Percentiles rank a stretch among this genome's conserved stretches.
Conservation (phyloP, 805 yeast genomes). For the Barnettozyma vustinii region DNA sequence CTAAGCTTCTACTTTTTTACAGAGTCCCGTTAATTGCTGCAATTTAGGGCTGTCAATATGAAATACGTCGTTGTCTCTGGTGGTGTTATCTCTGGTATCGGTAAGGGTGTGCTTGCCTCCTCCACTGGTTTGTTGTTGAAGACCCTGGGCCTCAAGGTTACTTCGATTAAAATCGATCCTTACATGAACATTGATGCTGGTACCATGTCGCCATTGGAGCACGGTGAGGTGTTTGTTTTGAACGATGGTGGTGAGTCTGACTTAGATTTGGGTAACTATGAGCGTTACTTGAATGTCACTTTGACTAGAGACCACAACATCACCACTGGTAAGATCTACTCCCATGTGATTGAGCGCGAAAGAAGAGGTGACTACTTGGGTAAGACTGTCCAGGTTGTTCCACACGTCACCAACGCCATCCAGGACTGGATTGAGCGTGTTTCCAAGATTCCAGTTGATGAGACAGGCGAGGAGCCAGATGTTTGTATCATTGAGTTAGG, state of each 20-base stretch:
- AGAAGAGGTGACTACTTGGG: slow-evolving; percentile 97
- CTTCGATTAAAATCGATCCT: slow-evolving; percentile 97
- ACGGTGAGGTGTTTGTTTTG: slow-evolving; percentile 96
- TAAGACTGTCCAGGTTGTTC: slow-evolving; percentile 99
- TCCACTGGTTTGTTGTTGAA: slow-evolving; percentile 93
- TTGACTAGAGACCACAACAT: slow-evolving; percentile 92
- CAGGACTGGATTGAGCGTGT: slow-evolving; percentile 98
- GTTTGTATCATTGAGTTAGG: slow-evolving; percentile 96
- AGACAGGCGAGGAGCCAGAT: slow-evolving; percentile 83
- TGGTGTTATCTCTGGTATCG: slow-evolving; percentile 99
- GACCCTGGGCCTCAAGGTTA: slow-evolving; percentile 89
- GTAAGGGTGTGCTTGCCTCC: slow-evolving; percentile 97
- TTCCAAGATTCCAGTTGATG: slow-evolving; percentile 86
- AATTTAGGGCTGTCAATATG: slow-evolving; percentile 41
- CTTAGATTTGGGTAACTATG: slow-evolving; percentile 96
- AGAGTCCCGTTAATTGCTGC: slow-evolving; percentile 3
- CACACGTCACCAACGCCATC: slow-evolving; percentile 94
- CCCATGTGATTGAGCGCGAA: slow-evolving; percentile 88
- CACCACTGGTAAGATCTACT: slow-evolving; percentile 96
- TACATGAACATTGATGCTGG: slow-evolving; percentile 99
- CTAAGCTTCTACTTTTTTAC: neutral
- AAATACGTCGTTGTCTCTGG: slow-evolving; percentile 99
- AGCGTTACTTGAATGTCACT: slow-evolving; percentile 90
- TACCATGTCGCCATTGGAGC: slow-evolving; percentile 98
- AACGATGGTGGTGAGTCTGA: slow-evolving; percentile 99